phyloP scores from a whole-genome alignment of 352 stramenopile species.

The Pseudoperonospora humuli region DNA sequence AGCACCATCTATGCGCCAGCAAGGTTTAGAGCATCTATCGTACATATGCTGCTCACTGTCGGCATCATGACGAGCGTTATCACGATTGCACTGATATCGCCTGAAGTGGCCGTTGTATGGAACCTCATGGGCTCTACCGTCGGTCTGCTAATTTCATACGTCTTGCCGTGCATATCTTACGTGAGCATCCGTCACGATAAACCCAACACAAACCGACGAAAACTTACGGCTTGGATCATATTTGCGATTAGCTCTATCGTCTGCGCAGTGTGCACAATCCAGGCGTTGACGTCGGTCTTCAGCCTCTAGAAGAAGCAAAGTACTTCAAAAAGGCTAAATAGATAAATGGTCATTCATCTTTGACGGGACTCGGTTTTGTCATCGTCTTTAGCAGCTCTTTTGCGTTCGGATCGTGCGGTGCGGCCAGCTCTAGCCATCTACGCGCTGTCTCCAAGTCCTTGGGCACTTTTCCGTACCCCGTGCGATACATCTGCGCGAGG shows the following conservation, averaged over 20 bases:
- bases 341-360: constrained; percentile 8
- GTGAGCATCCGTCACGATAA: constrained; percentile 75
- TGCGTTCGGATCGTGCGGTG: constrained; percentile 64
- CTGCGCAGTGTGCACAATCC: constrained; percentile 66
- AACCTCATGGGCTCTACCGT: constrained; percentile 86
- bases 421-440: constrained; percentile 71
- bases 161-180: constrained; percentile 84
- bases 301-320: constrained; percentile 15
- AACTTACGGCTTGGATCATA: constrained; percentile 70
- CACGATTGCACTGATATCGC: constrained; percentile 58
- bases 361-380: constrained; percentile 2
- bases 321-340: constrained; percentile 8
- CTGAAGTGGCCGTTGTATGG: constrained; percentile 81
- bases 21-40: constrained; percentile 15
- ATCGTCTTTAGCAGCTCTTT: constrained; percentile 63
- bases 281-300: constrained; percentile 45
- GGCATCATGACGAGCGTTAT: constrained; percentile 55
- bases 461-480: constrained; percentile 55
- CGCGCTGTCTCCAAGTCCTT: constrained; percentile 51
- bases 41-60: constrained; percentile 64
- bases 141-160: constrained; percentile 82
- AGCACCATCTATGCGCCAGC: constrained; percentile 1
- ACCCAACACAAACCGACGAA: constrained; percentile 51
- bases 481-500: constrained; percentile 77
- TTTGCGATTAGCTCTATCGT: constrained; percentile 63